phyloP scores from a whole-genome alignment of 2,329 filamentous ascomycete genomes.

The Claviceps citrina region DNA sequence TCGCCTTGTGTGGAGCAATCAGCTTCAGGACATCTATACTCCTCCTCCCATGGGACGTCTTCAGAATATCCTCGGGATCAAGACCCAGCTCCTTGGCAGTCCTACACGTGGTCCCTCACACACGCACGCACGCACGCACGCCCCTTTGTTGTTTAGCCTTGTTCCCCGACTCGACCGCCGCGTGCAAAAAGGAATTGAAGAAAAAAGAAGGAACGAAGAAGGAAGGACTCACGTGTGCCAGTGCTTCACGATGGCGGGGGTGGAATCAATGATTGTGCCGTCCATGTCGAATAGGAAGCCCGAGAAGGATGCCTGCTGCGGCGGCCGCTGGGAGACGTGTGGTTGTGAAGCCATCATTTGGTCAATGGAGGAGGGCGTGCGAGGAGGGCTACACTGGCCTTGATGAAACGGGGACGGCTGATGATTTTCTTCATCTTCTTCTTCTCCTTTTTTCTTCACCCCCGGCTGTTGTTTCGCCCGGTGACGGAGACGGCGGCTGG shows the following conservation, averaged over 20 bases:
- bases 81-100: conserved; percentile 72
- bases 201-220: background rate
- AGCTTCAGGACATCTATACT: conserved; percentile 74
- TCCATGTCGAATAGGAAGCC: conserved; percentile 62
- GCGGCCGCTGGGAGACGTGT: conserved; percentile 24
- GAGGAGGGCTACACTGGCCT: too few relatives aligned
- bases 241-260: conserved; percentile 59
- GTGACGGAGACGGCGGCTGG: too few relatives aligned
- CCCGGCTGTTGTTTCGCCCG: too few relatives aligned
- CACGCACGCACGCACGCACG: background rate
- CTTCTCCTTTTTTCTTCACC: too few relatives aligned
- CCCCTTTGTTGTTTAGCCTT: too few relatives aligned
- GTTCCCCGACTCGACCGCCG: too few relatives aligned
- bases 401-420: too few relatives aligned
- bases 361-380: too few relatives aligned
- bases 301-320: conserved; percentile 33
- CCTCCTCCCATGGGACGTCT: conserved; percentile 79
- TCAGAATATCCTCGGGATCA: conserved; percentile 67
- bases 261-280: conserved; percentile 72
- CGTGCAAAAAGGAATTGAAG: background rate
- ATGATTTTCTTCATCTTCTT: too few relatives aligned
- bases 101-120: too few relatives aligned
- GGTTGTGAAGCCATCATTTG: conserved; percentile 22
- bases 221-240: conserved; percentile 46
- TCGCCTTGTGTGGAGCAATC: conserved; percentile 71